Percentiles rank a stretch among this genome's conserved stretches.
These are phyloP conservation scores for Dentipellis fragilis DNA, from an alignment of 768 basidiomycete species.

Conservation along the genomic window DNA sequence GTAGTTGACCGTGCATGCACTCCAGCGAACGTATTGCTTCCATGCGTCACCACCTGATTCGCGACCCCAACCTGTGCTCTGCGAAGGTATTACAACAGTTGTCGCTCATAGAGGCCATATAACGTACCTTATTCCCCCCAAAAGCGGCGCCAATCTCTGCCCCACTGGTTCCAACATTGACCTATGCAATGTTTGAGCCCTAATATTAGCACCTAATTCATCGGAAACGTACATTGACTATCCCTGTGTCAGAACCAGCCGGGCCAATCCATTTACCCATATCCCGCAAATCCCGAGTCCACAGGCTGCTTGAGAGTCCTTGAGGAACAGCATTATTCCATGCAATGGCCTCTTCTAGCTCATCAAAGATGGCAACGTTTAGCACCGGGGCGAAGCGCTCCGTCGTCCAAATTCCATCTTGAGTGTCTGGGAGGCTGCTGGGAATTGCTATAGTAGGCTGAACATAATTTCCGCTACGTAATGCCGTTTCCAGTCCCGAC, in stretches of 20 bases:
- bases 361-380: conserved; percentile 78
- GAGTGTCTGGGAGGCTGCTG: conserved; percentile 35
- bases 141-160: conserved; percentile 82
- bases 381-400: conserved; percentile 89
- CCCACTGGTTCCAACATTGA: conserved; percentile 60
- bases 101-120: neutral
- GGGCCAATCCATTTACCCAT: conserved; percentile 92
- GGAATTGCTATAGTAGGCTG: conserved; percentile 78
- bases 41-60: conserved; percentile 98
- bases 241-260: conserved; percentile 81
- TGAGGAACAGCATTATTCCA: conserved; percentile 90
- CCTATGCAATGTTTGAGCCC: conserved; percentile 22
- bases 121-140: conserved; percentile 82
- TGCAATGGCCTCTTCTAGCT: conserved; percentile 75
- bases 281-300: conserved; percentile 78
- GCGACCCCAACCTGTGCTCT: conserved; percentile 90
- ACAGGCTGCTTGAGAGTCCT: conserved; percentile 86
- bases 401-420: conserved; percentile 57
- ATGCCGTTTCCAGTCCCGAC: conserved; percentile 19
- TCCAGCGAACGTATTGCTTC: conserved; percentile 94
- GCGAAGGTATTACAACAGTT: conserved; percentile 5
- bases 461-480: conserved; percentile 77
- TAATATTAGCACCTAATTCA: neutral
- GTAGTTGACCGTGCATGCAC: conserved; percentile 88
- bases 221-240: conserved; percentile 67